phyloP scores from a whole-genome alignment of 371 early-diverging fungal species.

The Mucor ambiguus region DNA sequence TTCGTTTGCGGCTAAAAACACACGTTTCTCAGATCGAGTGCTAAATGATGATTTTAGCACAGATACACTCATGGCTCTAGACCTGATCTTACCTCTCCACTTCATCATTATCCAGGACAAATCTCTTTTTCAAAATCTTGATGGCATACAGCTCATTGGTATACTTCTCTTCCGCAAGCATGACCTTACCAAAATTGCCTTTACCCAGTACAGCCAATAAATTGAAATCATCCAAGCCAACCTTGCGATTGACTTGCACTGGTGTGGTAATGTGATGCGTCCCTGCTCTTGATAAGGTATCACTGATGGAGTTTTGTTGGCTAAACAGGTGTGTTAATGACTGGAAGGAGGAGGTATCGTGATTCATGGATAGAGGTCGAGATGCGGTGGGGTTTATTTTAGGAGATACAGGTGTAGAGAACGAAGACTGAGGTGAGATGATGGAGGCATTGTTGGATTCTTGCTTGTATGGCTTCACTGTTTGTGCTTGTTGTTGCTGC shows the following conservation, averaged over 20 bases:
- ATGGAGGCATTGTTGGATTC: not conserved
- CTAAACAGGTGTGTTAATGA: slow-evolving; percentile 18
- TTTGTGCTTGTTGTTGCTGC: not conserved
- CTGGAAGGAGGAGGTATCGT: slow-evolving; percentile 22
- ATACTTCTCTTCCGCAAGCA: slow-evolving; percentile 85
- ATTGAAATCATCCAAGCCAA: slow-evolving; percentile 77
- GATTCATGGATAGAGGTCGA: slow-evolving; percentile 16
- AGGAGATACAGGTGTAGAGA: slow-evolving; percentile 23
- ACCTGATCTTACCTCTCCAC: slow-evolving; percentile 65
- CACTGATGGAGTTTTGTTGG: slow-evolving; percentile 12
- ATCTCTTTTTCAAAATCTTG: slow-evolving; percentile 98
- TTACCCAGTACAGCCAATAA: slow-evolving; percentile 92
- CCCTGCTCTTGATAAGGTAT: not conserved
- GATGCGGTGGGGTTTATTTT: slow-evolving; percentile 7
- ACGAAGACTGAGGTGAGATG: slow-evolving; percentile 15
- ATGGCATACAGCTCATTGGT: slow-evolving; percentile 89
- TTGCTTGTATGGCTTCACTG: not conserved
- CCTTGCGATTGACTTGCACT: slow-evolving; percentile 43
- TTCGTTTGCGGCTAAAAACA: slow-evolving; percentile 86
- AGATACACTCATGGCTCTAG: not conserved
- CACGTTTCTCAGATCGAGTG: slow-evolving; percentile 91
- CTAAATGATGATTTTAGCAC: slow-evolving; percentile 29
- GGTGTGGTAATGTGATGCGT: slow-evolving; percentile 28
- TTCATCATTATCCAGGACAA: slow-evolving; percentile 91
- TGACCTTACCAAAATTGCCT: slow-evolving; percentile 96